Evolutionary conservation across 192 early-diverging fungal species (phyloP).

Genomic region (Podila epigama): DNA sequence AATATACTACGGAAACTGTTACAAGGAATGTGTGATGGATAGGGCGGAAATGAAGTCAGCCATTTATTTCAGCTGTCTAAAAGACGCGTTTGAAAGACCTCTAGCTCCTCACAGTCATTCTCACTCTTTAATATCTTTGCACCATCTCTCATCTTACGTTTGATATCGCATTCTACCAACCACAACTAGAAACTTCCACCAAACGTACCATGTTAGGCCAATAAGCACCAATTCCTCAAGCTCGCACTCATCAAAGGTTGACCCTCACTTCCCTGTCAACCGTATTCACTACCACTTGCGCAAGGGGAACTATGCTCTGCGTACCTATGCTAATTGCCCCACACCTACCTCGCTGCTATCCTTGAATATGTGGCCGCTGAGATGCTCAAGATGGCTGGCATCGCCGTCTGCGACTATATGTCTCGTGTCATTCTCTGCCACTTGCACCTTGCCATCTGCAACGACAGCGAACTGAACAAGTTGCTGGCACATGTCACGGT

Average conservation of each 20-base stretch:
- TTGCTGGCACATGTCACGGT: conserved; percentile 76
- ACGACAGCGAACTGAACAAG: conserved; percentile 87
- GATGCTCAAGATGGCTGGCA: conserved; percentile 96
- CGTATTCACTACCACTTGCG: conserved; percentile 96
- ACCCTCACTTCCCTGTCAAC: conserved; percentile 96
- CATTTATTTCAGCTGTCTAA: too few species aligned
- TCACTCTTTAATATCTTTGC: too few species aligned
- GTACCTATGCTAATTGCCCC: conserved; percentile 93
- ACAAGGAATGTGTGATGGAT: too few species aligned
- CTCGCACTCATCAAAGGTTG: conserved; percentile 85
- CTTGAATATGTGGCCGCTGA: conserved; percentile 96
- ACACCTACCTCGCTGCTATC: conserved; percentile 94
- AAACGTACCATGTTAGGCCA: conserved; percentile 67
- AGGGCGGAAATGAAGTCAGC: too few species aligned
- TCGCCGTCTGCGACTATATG: conserved; percentile 95
- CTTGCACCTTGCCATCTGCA: conserved; percentile 93
- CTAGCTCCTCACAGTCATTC: too few species aligned
- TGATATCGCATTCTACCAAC: too few species aligned
- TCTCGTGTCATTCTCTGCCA: conserved; percentile 96
- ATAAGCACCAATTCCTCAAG: conserved; percentile 71
- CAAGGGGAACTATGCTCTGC: conserved; percentile 94
- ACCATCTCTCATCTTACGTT: too few species aligned
- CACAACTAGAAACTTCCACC: conserved; percentile 21
- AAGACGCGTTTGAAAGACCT: too few species aligned
- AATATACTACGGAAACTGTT: too few species aligned